A percentile compares a stretch with the other conserved stretches of the same genome.
phyloP scores from a whole-genome alignment of 805 yeast genomes.

The Cyberlindnera misumaiensis region DNA sequence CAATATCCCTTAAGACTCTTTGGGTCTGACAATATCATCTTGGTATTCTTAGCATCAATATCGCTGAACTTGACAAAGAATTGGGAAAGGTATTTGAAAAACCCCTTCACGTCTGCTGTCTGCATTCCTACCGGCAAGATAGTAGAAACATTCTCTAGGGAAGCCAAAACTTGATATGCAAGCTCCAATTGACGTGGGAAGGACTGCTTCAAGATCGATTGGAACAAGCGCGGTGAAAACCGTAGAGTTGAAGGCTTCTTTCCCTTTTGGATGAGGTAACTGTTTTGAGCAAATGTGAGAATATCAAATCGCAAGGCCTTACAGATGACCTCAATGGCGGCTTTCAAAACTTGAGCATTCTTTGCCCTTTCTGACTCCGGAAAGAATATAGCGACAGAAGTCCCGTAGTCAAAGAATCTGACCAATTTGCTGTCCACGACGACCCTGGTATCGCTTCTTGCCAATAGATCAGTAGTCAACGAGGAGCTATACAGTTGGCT shows the following conservation, averaged over 20 bases:
- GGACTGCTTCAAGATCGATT: conserved; percentile 23
- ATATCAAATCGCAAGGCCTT: conserved; percentile 42
- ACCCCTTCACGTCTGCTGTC: conserved; percentile 21
- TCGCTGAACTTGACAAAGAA: conserved; percentile 36
- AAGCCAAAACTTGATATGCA: conserved; percentile 17
- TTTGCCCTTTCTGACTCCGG: conserved; percentile 22
- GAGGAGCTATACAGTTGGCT: conserved; percentile 18
- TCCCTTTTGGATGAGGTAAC: conserved; percentile 29
- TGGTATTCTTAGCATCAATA: conserved; percentile 29
- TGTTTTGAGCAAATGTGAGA: conserved; percentile 33
- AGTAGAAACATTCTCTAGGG: conserved; percentile 24
- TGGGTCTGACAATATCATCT: conserved; percentile 33
- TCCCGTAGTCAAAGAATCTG: conserved; percentile 26
- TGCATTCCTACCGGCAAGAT: conserved; percentile 23
- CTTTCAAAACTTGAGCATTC: conserved; percentile 26
- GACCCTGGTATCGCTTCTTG: conserved; percentile 44
- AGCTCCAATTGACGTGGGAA: conserved; percentile 18
- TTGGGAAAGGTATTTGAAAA: conserved; percentile 26
- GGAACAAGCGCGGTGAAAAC: conserved; percentile 24
- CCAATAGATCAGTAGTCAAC: conserved; percentile 32
- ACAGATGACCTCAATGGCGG: conserved; percentile 32
- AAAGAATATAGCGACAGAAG: conserved; percentile 24
- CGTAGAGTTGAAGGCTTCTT: conserved; percentile 25
- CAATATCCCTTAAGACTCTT: conserved; percentile 57
- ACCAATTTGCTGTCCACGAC: conserved; percentile 32